A percentile compares a stretch with the other conserved stretches of the same genome.
Evolutionary conservation across 192 early-diverging fungal genomes (phyloP).

Genomic region (Spizellomyces sp.): DNA sequence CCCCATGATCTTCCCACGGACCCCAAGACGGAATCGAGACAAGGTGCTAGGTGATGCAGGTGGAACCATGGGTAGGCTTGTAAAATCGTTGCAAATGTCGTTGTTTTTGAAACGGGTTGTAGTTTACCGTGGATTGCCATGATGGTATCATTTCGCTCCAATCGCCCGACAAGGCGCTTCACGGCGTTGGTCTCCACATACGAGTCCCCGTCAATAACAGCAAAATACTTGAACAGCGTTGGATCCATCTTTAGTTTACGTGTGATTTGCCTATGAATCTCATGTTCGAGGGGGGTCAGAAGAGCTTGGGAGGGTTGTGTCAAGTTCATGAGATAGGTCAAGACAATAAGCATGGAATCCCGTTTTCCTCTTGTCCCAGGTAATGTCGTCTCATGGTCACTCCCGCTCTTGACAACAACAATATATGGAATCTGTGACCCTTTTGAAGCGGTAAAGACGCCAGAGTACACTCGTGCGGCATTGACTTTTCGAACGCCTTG

Average conservation of each 20-base stretch:
- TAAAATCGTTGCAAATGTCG: conserved; percentile 3
- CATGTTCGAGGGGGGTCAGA: not conserved
- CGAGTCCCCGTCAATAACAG: conserved; percentile 11
- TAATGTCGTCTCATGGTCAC: not conserved
- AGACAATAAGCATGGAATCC: conserved; percentile 15
- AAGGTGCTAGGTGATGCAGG: conserved; percentile 15
- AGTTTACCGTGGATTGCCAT: conserved; percentile 6
- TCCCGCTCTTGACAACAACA: conserved; percentile 11
- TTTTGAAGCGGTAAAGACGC: not conserved
- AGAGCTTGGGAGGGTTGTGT: not conserved
- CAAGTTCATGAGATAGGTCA: conserved; percentile 1
- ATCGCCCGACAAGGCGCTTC: not conserved
- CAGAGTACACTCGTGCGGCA: conserved; percentile 1
- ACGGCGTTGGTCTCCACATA: conserved; percentile 2
- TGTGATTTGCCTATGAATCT: conserved; percentile 6
- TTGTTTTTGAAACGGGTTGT: not conserved
- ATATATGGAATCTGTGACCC: conserved; percentile 8
- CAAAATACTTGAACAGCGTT: conserved; percentile 6
- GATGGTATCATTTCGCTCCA: not conserved
- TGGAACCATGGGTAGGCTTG: conserved; percentile 20
- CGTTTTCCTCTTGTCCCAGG: conserved; percentile 15
- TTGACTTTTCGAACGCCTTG: not conserved
- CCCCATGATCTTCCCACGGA: conserved; percentile 10
- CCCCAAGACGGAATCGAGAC: conserved; percentile 9
- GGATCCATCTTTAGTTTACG: not conserved